Conservation (phyloP, 495 filamentous ascomycete species). For the Monascus purpureus region DNA sequence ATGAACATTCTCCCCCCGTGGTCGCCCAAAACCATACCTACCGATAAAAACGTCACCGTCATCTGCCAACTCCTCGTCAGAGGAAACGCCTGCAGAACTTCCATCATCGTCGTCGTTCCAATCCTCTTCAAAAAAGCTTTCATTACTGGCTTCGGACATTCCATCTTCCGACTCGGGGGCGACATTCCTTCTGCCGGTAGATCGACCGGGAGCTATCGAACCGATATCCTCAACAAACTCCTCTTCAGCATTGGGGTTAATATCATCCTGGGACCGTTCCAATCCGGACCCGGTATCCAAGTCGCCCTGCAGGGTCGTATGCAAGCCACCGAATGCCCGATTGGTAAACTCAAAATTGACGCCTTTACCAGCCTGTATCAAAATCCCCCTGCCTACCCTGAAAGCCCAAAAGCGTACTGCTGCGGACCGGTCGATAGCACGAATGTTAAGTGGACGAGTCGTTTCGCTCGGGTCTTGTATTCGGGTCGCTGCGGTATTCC, state of each 20-base stretch:
- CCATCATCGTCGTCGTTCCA: conserved; percentile 15
- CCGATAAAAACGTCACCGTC: conserved; percentile 12
- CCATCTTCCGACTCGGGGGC: conserved; percentile 9
- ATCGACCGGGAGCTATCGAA: conserved; percentile 6
- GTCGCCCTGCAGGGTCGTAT: conserved; percentile 19
- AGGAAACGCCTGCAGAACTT: conserved; percentile 11
- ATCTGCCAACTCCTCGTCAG: conserved; percentile 12
- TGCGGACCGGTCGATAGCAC: conserved; percentile 22
- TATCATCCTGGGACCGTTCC: conserved; percentile 31
- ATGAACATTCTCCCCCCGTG: conserved; percentile 34
- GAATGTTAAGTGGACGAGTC: conserved; percentile 11
- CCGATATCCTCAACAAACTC: conserved; percentile 20
- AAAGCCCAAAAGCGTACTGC: conserved; percentile 46
- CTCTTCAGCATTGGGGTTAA: conserved; percentile 28
- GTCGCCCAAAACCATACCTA: conserved; percentile 16
- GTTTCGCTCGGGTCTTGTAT: conserved; percentile 9
- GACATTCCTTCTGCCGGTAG: conserved; percentile 1
- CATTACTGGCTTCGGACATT: conserved; percentile 12
- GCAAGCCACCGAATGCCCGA: conserved; percentile 47
- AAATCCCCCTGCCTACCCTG: conserved; percentile 44
- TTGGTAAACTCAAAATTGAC: conserved; percentile 47
- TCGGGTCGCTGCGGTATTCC: conserved; percentile 17
- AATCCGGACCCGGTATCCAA: conserved; percentile 21
- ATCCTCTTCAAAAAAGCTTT: conserved; percentile 19
- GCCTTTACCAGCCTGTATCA: conserved; percentile 45